Conservation (phyloP, 257 asterid species). For the Jacaranda copaia region DNA sequence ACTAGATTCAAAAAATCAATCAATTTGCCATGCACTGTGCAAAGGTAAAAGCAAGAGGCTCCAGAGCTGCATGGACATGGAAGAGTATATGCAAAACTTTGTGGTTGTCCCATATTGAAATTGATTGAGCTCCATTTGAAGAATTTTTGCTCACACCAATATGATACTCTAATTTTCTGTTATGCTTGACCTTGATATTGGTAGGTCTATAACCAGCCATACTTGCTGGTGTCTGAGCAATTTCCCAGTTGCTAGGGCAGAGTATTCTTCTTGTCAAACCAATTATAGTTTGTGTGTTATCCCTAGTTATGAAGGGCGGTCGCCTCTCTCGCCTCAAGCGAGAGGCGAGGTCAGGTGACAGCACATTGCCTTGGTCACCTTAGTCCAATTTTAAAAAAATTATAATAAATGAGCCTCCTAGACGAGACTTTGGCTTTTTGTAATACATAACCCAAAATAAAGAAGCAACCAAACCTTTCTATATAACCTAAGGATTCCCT, state of each 20-base stretch:
- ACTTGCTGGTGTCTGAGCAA: background rate
- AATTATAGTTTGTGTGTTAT: background rate
- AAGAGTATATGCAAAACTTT: background rate
- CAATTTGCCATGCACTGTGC: background rate
- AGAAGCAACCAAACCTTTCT: no score
- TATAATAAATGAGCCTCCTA: no score
- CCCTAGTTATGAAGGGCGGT: no score
- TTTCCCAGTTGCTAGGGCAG: background rate
- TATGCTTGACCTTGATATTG: background rate
- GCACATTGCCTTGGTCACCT: no score
- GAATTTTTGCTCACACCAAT: background rate
- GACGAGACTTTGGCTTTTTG: no score
- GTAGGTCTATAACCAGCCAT: background rate
- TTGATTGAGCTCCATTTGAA: background rate
- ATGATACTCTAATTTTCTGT: background rate
- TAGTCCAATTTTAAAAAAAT: no score
- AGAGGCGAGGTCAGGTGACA: no score
- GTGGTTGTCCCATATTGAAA: background rate
- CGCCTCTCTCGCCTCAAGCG: no score
- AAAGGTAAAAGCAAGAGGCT: constrained; percentile 11
- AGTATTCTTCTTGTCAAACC: background rate
- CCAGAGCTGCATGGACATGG: background rate
- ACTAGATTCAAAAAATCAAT: background rate
- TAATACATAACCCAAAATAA: no score
- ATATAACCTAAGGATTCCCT: no score